Base-by-base conservation (phyloP, 495 filamentous ascomycete genomes). In the Podospora comata region DNA sequence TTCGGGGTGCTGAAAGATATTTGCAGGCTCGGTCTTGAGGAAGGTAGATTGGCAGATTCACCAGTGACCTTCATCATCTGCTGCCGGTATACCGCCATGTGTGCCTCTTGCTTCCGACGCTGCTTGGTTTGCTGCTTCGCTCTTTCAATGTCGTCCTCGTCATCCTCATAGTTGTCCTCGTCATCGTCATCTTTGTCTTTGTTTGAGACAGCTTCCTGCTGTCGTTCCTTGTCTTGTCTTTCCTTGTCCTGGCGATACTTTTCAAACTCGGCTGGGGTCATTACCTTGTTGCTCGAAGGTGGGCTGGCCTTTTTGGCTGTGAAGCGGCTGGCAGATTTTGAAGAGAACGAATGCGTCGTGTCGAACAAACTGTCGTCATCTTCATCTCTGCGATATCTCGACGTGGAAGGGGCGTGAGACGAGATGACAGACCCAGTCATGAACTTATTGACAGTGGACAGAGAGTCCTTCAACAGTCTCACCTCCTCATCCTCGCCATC, bases 41-140 rank as follows among this genome's bases (percentile, higher is more conserved):
- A 65, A 11, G 75, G 68, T 0, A 83, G 73, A 61, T 83, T 85
- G 64, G 82, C 77, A 6, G 84, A 79, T 71, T 92, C 91, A 61
- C 94, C 94, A 7, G 92, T 96, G 20, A 96, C 90, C 74, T 97
- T 97, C 92, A 93, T 96, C 93, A 97, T 96, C 76, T 94, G 90
- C 75, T 97, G 94, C 60, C 95, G 87, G 75, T 97, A 96, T 7
- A 97, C 89, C 15, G 92, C 83, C 76, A 97, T 85, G 76, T 96
- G 92, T 11, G 94, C 94, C 74, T 97, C 92, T 72, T 97, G 93
- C 79, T 94, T 96, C 67, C 88, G 85, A 67, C 94, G 86, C 70
- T 93, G 91, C 73, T 89, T 89, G 57, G 90, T 87, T 39, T 89
- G 80, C 74, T 91, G 84, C 68, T 85, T 90, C 32, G 88, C 85